A percentile compares a stretch with the other conserved stretches of the same genome.
phyloP scores from a whole-genome alignment of 2,329 filamentous ascomycete species.

The Verticillium dahliae region DNA sequence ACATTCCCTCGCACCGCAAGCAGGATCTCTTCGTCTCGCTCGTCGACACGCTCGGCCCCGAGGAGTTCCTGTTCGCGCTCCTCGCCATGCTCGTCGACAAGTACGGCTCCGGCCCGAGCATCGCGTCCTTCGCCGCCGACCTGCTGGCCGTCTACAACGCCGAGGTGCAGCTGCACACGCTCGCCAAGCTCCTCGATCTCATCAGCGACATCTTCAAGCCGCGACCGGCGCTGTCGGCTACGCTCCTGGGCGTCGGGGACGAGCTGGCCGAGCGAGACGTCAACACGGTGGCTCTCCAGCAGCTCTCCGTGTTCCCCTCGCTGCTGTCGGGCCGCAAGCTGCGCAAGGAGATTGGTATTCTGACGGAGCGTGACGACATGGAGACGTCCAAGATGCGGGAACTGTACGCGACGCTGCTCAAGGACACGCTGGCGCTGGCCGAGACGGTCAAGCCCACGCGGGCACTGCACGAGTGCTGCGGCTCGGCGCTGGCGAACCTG shows the following conservation, averaged over 20 bases:
- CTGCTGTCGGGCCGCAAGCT: slow-evolving; percentile 53
- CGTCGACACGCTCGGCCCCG: slow-evolving; percentile 74
- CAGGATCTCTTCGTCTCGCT: slow-evolving; percentile 78
- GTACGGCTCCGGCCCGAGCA: slow-evolving; percentile 69
- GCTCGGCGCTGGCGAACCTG: slow-evolving; percentile 70
- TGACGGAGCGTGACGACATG: slow-evolving; percentile 59
- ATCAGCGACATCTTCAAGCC: slow-evolving; percentile 68
- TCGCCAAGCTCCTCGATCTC: slow-evolving; percentile 70
- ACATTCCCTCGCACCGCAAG: slow-evolving; percentile 83
- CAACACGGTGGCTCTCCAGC: slow-evolving; percentile 43
- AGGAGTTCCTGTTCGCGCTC: slow-evolving; percentile 83
- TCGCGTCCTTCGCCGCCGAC: slow-evolving; percentile 68
- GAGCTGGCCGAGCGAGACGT: slow-evolving; percentile 37
- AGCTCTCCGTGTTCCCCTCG: slow-evolving; percentile 50
- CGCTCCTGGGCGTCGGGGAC: slow-evolving; percentile 56
- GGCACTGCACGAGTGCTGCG: slow-evolving; percentile 50
- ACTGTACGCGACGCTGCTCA: slow-evolving; percentile 62
- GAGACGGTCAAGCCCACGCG: slow-evolving; percentile 55
- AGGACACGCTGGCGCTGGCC: slow-evolving; percentile 59
- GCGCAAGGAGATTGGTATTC: slow-evolving; percentile 45
- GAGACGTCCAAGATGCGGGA: slow-evolving; percentile 59
- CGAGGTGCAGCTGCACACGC: slow-evolving; percentile 68
- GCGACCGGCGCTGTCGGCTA: slow-evolving; percentile 66
- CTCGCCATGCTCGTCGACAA: slow-evolving; percentile 86
- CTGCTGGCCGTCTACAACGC: slow-evolving; percentile 68